Conservation (phyloP, 1,139 yeast species). For the Sugiyamaella grinbergsii region DNA sequence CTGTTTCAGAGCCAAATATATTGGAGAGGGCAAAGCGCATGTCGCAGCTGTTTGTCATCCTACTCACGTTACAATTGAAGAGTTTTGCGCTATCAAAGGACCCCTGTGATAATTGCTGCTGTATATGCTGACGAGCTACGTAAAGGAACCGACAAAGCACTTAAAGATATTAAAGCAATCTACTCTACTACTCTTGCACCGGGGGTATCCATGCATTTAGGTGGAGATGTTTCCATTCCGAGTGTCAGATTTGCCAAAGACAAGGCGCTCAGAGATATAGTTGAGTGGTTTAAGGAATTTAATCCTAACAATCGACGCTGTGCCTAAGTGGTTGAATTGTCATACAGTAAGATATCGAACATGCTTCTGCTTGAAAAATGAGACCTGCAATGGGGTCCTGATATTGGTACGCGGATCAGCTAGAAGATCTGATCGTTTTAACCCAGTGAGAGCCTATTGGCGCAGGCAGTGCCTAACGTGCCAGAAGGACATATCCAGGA, state of each 20-base stretch:
- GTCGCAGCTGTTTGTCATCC: constrained; percentile 83
- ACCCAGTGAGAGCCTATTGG: no score
- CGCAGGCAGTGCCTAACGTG: no score
- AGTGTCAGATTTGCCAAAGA: constrained; percentile 66
- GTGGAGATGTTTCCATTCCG: constrained; percentile 67
- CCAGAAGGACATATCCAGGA: background rate
- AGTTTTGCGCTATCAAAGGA: constrained; percentile 56
- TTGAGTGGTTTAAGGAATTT: constrained; percentile 50
- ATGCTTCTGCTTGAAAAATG: no score
- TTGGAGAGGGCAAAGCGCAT: constrained; percentile 49
- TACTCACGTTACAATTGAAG: constrained; percentile 64
- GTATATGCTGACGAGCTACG: constrained; percentile 66
- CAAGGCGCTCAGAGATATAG: constrained; percentile 63
- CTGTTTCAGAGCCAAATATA: constrained; percentile 81
- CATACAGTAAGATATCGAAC: no score
- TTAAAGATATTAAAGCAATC: constrained; percentile 51
- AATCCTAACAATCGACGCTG: constrained; percentile 15
- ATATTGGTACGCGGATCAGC: no score
- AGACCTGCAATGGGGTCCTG: no score
- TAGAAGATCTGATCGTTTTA: no score
- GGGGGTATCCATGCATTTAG: constrained; percentile 74
- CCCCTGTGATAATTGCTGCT: constrained; percentile 76
- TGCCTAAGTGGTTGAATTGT: no score
- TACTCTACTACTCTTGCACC: constrained; percentile 64
- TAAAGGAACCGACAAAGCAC: constrained; percentile 57